Evolutionary conservation across 768 basidiomycete genomes (phyloP).

Genomic region (Saitozyma sp.): DNA sequence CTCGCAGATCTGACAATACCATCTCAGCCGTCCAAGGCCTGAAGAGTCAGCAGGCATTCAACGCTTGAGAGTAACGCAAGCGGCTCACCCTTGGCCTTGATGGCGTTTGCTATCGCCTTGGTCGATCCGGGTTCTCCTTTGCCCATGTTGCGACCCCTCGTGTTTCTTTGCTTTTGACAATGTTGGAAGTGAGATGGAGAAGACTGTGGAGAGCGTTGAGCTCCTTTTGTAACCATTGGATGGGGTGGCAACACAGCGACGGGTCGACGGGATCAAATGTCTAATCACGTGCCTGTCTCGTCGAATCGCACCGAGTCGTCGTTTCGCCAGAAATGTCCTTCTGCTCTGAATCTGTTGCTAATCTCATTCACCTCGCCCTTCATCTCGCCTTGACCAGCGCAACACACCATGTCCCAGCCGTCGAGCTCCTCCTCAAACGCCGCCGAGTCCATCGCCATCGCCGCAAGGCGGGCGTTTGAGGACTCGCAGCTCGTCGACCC

Average conservation of each 20-base stretch:
- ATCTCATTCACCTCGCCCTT: too few relatives aligned
- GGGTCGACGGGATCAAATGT: not conserved
- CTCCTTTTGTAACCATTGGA: too few relatives aligned
- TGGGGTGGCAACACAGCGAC: too few relatives aligned
- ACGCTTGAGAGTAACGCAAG: not conserved
- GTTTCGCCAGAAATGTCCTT: not conserved
- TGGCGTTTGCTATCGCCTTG: conserved; percentile 66
- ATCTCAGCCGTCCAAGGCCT: conserved; percentile 84
- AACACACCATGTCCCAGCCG: conserved; percentile 12
- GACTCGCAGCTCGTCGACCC: conserved; percentile 76
- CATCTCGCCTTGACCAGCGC: not conserved
- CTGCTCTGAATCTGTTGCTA: too few relatives aligned
- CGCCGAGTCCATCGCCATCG: conserved; percentile 66
- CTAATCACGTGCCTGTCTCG: too few relatives aligned
- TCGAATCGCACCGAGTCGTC: not conserved
- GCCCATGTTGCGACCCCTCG: conserved; percentile 45
- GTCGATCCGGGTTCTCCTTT: conserved; percentile 51
- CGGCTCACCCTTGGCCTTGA: conserved; percentile 79
- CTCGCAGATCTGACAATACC: conserved; percentile 99
- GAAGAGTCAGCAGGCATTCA: conserved; percentile 3
- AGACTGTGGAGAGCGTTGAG: not conserved
- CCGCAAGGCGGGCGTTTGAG: conserved; percentile 81
- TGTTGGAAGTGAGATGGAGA: not conserved
- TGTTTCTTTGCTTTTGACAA: not conserved
- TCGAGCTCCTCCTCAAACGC: conserved; percentile 11